These are phyloP conservation scores for Kwoniella dejecticola DNA, from an alignment of 768 basidiomycete genomes.

Conservation along the genomic window DNA sequence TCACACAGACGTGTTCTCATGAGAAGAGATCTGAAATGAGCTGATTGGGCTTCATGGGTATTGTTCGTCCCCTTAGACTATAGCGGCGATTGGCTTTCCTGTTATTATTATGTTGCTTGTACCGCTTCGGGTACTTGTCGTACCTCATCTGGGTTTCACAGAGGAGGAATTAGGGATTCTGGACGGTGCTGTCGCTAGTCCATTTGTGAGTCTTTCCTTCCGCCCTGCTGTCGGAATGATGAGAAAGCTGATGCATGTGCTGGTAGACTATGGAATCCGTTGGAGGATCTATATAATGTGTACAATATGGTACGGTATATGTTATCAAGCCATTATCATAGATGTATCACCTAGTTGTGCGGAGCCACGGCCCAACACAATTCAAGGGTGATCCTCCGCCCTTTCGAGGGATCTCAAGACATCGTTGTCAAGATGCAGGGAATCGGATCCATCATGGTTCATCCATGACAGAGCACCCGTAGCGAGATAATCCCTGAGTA, in stretches of 20 bases:
- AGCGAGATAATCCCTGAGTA: no score
- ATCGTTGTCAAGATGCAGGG: no score
- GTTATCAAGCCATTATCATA: no score
- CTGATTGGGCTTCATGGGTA: neutral
- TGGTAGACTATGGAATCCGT: conserved; percentile 23
- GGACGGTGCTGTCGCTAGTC: conserved; percentile 79
- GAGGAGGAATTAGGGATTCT: conserved; percentile 75
- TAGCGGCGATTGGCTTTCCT: conserved; percentile 88
- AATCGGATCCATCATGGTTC: no score
- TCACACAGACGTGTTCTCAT: no score
- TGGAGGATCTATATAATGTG: conserved; percentile 17
- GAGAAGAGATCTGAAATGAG: conserved; percentile 15
- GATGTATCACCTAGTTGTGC: no score
- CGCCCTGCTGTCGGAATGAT: neutral
- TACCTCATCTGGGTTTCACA: conserved; percentile 73
- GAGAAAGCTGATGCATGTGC: no score
- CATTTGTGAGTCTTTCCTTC: conserved; percentile 40
- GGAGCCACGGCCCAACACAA: no score
- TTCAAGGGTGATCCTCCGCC: no score
- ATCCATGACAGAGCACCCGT: no score
- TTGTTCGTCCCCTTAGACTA: conserved; percentile 24
- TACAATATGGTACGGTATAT: no score
- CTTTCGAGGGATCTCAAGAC: no score
- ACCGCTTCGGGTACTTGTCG: conserved; percentile 70
- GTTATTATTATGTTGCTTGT: conserved; percentile 81